A percentile compares a stretch with the other conserved stretches of the same genome.
These are phyloP conservation scores for Backusella westeae DNA, from an alignment of 192 early-diverging fungal genomes.

Conservation along the genomic window DNA sequence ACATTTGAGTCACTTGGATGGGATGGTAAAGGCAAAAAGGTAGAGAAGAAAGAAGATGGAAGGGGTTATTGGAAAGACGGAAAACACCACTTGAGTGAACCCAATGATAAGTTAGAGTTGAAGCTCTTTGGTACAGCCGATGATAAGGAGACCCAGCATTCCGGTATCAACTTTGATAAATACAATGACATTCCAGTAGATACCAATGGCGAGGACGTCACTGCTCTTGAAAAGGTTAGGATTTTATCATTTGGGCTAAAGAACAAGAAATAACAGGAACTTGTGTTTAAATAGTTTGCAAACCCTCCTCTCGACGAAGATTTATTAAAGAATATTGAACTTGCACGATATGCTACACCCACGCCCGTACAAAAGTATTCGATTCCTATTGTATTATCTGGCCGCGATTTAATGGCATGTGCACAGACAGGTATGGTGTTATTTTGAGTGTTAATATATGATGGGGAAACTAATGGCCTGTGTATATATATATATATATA, in stretches of 20 bases:
- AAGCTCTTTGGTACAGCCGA: constrained; percentile 53
- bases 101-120: constrained; percentile 51
- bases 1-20: constrained; percentile 5
- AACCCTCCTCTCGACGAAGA: constrained; percentile 73
- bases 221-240: constrained; percentile 50
- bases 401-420: constrained; percentile 83
- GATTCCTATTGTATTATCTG: constrained; percentile 55
- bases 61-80: constrained; percentile 22
- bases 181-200: constrained; percentile 72
- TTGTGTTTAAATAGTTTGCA: constrained; percentile 42
- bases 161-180: constrained; percentile 79
- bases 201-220: constrained; percentile 52
- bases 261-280: constrained; percentile 23
- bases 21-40: constrained; percentile 9
- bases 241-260: not conserved
- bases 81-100: not conserved
- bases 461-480: not conserved
- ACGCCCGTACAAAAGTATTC: constrained; percentile 76
- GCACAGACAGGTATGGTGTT: constrained; percentile 68
- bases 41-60: constrained; percentile 6
- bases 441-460: not conserved
- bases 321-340: constrained; percentile 67
- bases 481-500: too few relatives aligned
- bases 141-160: constrained; percentile 44
- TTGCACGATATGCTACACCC: constrained; percentile 63